Evolutionary conservation across 1,284 basidiomycete species (phyloP).

Genomic region (Leccinum insolens): DNA sequence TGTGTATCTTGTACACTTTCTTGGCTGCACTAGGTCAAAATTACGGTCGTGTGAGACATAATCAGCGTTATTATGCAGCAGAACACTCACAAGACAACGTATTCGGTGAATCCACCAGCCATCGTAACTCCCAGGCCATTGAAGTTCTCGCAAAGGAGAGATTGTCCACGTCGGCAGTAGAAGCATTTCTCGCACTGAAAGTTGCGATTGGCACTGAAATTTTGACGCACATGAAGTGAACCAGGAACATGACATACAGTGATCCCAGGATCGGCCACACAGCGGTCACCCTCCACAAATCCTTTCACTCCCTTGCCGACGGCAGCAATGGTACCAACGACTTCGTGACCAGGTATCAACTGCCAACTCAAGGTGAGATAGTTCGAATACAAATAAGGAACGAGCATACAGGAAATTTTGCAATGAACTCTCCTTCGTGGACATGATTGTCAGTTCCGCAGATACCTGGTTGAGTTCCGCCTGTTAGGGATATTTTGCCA

Average conservation of each 20-base stretch:
- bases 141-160: conserved; percentile 78
- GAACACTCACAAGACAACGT: conserved; percentile 67
- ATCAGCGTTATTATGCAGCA: neutral
- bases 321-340: conserved; percentile 66
- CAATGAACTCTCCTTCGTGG: conserved; percentile 76
- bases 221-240: neutral
- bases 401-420: conserved; percentile 63
- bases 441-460: conserved; percentile 79
- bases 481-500: neutral
- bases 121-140: conserved; percentile 71
- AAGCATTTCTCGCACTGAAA: conserved; percentile 77
- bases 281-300: conserved; percentile 72
- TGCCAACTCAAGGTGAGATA: conserved; percentile 28
- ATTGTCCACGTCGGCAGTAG: conserved; percentile 77
- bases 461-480: conserved; percentile 43
- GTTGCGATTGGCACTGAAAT: neutral
- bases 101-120: conserved; percentile 84
- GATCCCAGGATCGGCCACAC: conserved; percentile 70
- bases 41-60: neutral
- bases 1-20: conserved; percentile 81
- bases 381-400: neutral
- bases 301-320: conserved; percentile 70
- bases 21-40: conserved; percentile 47
- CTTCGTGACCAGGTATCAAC: conserved; percentile 84
- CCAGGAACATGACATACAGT: conserved; percentile 41